These are phyloP conservation scores for Linnemannia hyalina DNA, from an alignment of 192 early-diverging fungal genomes.

Conservation along the genomic window DNA sequence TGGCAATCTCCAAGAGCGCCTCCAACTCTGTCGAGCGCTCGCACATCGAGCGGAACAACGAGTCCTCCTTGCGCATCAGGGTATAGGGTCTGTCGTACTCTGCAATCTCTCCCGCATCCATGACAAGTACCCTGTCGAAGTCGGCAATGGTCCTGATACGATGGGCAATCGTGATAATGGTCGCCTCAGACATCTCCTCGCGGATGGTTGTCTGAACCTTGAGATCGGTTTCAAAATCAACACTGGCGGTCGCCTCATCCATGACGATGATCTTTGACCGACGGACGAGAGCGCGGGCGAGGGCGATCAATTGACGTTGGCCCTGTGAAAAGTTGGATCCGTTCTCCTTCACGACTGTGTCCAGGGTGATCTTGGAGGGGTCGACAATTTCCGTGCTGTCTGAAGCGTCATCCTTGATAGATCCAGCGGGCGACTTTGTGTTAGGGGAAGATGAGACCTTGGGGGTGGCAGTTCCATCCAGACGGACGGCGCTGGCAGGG, in stretches of 20 bases:
- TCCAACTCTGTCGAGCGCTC: constrained; percentile 84
- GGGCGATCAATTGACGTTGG: constrained; percentile 77
- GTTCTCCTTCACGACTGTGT: constrained; percentile 80
- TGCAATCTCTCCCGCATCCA: constrained; percentile 81
- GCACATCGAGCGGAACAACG: constrained; percentile 85
- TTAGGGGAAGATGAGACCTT: constrained; percentile 5
- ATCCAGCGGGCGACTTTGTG: constrained; percentile 11
- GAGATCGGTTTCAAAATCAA: constrained; percentile 87
- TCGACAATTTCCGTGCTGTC: constrained; percentile 19
- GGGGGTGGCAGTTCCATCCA: background rate
- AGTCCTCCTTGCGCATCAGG: constrained; percentile 71
- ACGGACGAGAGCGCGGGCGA: constrained; percentile 82
- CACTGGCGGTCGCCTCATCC: constrained; percentile 93
- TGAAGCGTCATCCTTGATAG: constrained; percentile 17
- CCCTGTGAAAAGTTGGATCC: constrained; percentile 81
- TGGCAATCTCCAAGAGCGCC: constrained; percentile 75
- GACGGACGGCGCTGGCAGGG: constrained; percentile 13
- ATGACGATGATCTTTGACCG: constrained; percentile 76
- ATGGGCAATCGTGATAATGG: constrained; percentile 91
- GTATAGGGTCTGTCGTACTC: constrained; percentile 87
- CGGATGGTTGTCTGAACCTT: constrained; percentile 90
- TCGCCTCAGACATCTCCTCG: constrained; percentile 75
- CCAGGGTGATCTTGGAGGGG: constrained; percentile 64
- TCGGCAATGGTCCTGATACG: constrained; percentile 84
- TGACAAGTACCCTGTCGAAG: constrained; percentile 74